Percentiles rank a stretch among this genome's conserved stretches.
Evolutionary conservation across 2,329 filamentous ascomycete genomes (phyloP).

Genomic region (Trichoderma atrobrunneum): DNA sequence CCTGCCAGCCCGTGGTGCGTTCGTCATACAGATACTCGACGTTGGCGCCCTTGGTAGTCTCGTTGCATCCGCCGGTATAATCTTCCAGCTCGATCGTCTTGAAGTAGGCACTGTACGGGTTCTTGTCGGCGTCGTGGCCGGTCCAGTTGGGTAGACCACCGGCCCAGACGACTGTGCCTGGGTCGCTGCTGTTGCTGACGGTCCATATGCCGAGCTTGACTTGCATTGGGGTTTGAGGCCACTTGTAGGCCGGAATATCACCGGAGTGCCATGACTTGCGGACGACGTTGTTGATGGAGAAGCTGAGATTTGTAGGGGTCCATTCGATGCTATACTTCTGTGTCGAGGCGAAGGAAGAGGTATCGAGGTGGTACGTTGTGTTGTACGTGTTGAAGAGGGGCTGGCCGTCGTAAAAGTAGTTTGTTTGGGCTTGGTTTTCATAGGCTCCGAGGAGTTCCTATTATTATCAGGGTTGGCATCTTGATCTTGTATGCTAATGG

Average conservation of each 20-base stretch:
- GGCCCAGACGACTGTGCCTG: slow-evolving; percentile 67
- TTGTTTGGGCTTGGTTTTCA: slow-evolving; percentile 65
- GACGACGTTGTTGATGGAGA: slow-evolving; percentile 53
- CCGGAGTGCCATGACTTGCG: slow-evolving; percentile 39
- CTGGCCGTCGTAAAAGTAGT: slow-evolving; percentile 72
- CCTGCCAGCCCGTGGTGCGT: slow-evolving; percentile 29
- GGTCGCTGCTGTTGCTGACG: slow-evolving; percentile 46
- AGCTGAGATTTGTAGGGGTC: slow-evolving; percentile 57
- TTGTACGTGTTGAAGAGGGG: slow-evolving; percentile 53
- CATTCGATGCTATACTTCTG: slow-evolving; percentile 70
- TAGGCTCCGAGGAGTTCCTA: slow-evolving; percentile 32
- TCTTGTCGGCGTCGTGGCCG: slow-evolving; percentile 20
- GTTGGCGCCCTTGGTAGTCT: slow-evolving; percentile 6
- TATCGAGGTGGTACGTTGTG: slow-evolving; percentile 45
- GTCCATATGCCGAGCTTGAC: slow-evolving; percentile 61
- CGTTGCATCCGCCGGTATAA: slow-evolving; percentile 30
- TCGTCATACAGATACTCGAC: slow-evolving; percentile 32
- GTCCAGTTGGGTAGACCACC: slow-evolving; percentile 49
- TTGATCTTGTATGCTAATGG: not conserved
- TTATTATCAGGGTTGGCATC: not conserved
- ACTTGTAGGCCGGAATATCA: slow-evolving; percentile 47
- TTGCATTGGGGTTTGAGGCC: slow-evolving; percentile 68
- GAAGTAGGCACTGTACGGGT: slow-evolving; percentile 29
- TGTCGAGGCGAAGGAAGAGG: slow-evolving; percentile 39
- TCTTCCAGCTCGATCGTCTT: slow-evolving; percentile 30